Percentiles rank a stretch among this genome's conserved stretches.
Conservation (phyloP, 116 monocot species). For the Thalassia testudinum region DNA sequence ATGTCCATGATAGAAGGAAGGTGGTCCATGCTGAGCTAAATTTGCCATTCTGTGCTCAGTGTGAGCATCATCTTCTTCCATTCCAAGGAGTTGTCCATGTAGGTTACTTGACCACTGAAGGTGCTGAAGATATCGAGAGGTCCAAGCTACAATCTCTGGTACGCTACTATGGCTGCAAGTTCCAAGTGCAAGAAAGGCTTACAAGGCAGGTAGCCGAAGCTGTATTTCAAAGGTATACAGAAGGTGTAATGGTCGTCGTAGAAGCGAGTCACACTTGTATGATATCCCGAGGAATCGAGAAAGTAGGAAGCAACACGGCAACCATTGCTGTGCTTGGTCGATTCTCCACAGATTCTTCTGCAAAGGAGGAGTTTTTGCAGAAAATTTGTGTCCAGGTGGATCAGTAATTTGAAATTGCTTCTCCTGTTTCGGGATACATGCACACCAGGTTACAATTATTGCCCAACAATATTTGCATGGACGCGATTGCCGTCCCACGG, state of each 20-base stretch:
- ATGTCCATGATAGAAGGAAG: slow-evolving; percentile 1
- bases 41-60: slow-evolving; percentile 81
- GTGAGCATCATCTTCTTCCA: slow-evolving; percentile 96
- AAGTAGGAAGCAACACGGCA: slow-evolving; percentile 77
- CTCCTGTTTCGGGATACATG: too few relatives aligned
- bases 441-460: too few relatives aligned
- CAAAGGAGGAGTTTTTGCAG: slow-evolving; percentile 56
- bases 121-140: slow-evolving; percentile 24
- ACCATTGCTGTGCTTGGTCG: slow-evolving; percentile 71
- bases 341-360: slow-evolving; percentile 41
- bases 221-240: slow-evolving; percentile 18
- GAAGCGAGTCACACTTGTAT: slow-evolving; percentile 93
- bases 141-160: slow-evolving; percentile 52
- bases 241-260: slow-evolving; percentile 79
- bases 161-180: slow-evolving; percentile 59
- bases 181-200: slow-evolving; percentile 92
- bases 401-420: too few relatives aligned
- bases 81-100: slow-evolving; percentile 91
- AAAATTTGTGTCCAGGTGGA: not conserved
- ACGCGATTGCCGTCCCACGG: too few relatives aligned
- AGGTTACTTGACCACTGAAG: slow-evolving; percentile 27
- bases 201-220: slow-evolving; percentile 93
- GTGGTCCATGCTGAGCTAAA: slow-evolving; percentile 42
- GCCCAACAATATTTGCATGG: too few relatives aligned
- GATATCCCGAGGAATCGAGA: slow-evolving; percentile 90